Base-by-base conservation (phyloP, 805 yeast genomes). In the Lachancea cidri region DNA sequence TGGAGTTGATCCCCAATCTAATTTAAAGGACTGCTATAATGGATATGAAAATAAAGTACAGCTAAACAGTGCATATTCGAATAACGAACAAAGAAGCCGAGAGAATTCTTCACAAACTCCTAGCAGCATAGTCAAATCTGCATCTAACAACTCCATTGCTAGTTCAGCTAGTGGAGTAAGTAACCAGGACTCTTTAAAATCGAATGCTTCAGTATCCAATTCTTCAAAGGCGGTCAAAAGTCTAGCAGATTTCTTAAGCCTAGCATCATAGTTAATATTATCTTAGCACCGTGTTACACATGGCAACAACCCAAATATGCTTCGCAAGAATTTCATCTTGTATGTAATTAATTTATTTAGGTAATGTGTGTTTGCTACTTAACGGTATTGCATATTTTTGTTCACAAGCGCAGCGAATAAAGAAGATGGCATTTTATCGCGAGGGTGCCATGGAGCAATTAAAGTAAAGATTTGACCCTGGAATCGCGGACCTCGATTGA, bases 141-240 rank as follows among this genome's bases (percentile, higher is more conserved):
- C 39, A 4, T 38, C 44, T 16, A 27, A 11, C 11, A 35, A 32
- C 13, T 40, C 47, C 3, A 7, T 40, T 4, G 32, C 47, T 8
- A 40, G 44, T 32, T 8, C 11, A 11, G 4, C 25, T 4, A 36
- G 43, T 25, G 37, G 20, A 17, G 5, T 17, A 17, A 29, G 24
- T 15, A 22, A 17, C 18, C 17, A 35, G 11, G 19, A 17, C 5
- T 20, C 11, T n/a, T 17, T 17, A 13, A 16, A 34, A 19, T 35
- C 15, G 8, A 29, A 32, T 11, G 22, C 18, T 15, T 38, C 25
- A 8, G 15, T 32, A 11, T 13, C 30, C 11, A 16, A 13, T 30
- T n/a, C 31, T 3, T 43, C 41, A 9, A 41, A 35, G 27, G 44
- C 44, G 5, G 17, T 30, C 2, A 44, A 29, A 25, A 43, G 46